Base-by-base conservation (phyloP, 495 filamentous ascomycete genomes). In the Stereocaulon alpinum region DNA sequence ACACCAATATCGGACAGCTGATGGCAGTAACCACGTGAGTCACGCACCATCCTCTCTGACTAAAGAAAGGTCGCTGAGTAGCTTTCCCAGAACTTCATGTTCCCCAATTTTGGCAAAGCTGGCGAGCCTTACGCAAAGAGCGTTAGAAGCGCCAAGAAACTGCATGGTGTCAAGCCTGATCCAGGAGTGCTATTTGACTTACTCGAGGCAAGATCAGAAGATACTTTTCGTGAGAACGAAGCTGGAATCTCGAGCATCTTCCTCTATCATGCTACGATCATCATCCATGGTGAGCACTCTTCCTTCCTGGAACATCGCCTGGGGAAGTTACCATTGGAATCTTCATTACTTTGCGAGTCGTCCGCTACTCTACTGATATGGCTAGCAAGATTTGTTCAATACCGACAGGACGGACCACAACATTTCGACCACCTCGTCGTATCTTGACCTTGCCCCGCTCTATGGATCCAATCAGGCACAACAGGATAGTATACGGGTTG, bases 191-290 rank as follows among this genome's bases (percentile, higher is more conserved):
- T 92, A 15, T 92, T 87, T 60, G 88, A 91, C 63, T 53, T 52
- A 11, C 27, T 52, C 9, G 27, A 52, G 49, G 67, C 63, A 56
- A 40, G 59, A 53, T 34, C 32, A 6, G 32, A 34, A 6, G 20
- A 52, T n/a, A 34, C 29, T 17, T 58, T 58, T 40, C 30, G 22
- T 1, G 75, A 80, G 7, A 87, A 81, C 64, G 80, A 82, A 59
- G 51, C 56, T 15, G 61, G 61, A 4, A 80, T 90, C 18, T 90
- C 86, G 4, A 87, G 83, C 67, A 76, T 87, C 57, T 70, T 92
- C 18, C 89, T 87, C 74, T 88, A 91, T 63, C 80, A 86, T 67
- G 88, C 86, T 2, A 84, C 79, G 7, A 86, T 92, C 61, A 88
- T 92, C 63, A 90, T 90, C 61, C 88, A 92, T 61, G 84, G 80